phyloP scores from a whole-genome alignment of 192 early-diverging fungal species.

The Ambispora gerdemannii region DNA sequence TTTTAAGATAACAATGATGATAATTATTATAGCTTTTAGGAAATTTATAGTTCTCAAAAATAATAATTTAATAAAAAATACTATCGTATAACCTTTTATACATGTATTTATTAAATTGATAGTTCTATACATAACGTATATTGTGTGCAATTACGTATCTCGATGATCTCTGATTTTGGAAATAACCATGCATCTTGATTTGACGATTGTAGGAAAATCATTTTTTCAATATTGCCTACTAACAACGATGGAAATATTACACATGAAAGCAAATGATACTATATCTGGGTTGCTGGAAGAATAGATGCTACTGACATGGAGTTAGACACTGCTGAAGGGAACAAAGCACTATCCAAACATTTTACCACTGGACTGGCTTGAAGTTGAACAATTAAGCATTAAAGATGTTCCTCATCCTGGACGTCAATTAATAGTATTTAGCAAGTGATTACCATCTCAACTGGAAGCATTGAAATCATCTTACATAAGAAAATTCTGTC shows the following conservation, averaged over 20 bases:
- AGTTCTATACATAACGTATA: too few species aligned
- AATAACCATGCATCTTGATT: not conserved
- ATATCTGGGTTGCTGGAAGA: not conserved
- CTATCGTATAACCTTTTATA: too few species aligned
- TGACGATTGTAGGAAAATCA: not conserved
- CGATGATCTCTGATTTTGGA: too few species aligned
- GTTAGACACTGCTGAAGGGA: not conserved
- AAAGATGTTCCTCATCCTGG: not conserved
- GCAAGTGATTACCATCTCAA: not conserved
- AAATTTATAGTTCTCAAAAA: too few species aligned
- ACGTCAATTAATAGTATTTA: not conserved
- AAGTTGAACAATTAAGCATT: not conserved
- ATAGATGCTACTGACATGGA: not conserved
- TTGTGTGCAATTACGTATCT: too few species aligned
- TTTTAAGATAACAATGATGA: too few species aligned
- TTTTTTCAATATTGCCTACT: not conserved
- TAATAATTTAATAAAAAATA: too few species aligned
- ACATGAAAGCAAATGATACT: not conserved
- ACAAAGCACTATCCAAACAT: too few species aligned
- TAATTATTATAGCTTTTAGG: too few species aligned
- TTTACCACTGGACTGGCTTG: not conserved
- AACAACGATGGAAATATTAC: not conserved
- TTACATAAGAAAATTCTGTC: too few species aligned
- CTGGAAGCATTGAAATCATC: too few species aligned
- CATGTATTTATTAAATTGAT: too few species aligned